Evolutionary conservation across 2,329 filamentous ascomycete genomes (phyloP).

Genomic region (Simplicillium aogashimaense): DNA sequence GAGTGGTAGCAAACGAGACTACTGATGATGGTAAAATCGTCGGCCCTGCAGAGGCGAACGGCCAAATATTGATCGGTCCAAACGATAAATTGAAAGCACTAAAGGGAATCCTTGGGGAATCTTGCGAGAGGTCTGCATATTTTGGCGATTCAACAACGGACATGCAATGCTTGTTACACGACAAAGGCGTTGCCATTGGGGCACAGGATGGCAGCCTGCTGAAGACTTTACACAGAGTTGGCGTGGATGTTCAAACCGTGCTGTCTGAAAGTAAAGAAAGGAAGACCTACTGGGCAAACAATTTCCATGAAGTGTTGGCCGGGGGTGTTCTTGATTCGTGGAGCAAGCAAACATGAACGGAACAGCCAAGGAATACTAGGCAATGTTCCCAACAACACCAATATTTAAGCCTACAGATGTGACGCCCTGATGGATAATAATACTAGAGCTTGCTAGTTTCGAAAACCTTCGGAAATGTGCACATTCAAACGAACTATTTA

Average conservation of each 20-base stretch:
- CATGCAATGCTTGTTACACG: slow-evolving; percentile 38
- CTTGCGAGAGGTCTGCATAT: slow-evolving; percentile 28
- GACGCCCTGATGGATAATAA: no score
- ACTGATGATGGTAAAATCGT: slow-evolving; percentile 25
- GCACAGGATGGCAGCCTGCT: slow-evolving; percentile 23
- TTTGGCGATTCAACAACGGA: slow-evolving; percentile 50
- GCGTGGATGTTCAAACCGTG: slow-evolving; percentile 27
- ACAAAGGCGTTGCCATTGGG: slow-evolving; percentile 36
- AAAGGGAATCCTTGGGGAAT: slow-evolving; percentile 14
- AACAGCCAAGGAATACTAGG: background rate
- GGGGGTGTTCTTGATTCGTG: background rate
- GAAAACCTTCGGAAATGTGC: background rate
- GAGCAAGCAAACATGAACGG: background rate
- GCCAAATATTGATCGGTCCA: slow-evolving; percentile 22
- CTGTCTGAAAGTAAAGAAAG: slow-evolving; percentile 1
- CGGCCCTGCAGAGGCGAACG: slow-evolving; percentile 23
- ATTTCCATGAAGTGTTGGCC: slow-evolving; percentile 19
- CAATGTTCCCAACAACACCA: no score
- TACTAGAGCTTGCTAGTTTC: no score
- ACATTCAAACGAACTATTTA: background rate
- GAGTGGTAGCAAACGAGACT: slow-evolving; percentile 35
- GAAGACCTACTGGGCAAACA: slow-evolving; percentile 29
- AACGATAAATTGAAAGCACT: slow-evolving; percentile 36
- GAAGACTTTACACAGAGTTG: slow-evolving; percentile 24
- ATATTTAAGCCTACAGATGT: no score